Evolutionary conservation across 768 basidiomycete genomes (phyloP), one percentile per base, ranked within the genome.

Genomic region (Pisolithus microcarpus): DNA sequence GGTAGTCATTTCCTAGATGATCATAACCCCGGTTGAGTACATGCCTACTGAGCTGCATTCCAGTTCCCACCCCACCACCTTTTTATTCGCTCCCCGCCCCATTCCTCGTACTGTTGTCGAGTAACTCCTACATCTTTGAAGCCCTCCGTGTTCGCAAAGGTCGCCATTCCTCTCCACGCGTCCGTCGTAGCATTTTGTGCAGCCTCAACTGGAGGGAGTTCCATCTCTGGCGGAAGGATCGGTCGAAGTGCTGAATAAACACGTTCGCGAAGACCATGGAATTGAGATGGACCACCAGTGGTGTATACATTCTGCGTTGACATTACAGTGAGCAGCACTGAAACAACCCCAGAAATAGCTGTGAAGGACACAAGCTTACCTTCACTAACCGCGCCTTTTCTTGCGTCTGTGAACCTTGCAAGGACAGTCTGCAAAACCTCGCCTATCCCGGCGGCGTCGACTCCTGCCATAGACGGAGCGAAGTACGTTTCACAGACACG

Each of bases 21-120:
- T 24, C 5, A 24, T 24, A 24, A 24, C 5, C 2, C 23, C 23
- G n/a, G n/a, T 24, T 24, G 23, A 3, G 23, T n/a, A 24, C 23
- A 11, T 13, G 31, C 9, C 43, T 54, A 66, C 46, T 52, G 46
- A 1, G 54, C 21, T 0, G 48, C 58, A 61, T 89, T 88, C 84
- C 85, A 89, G 63, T 98, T 97, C 7, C 93, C 85, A 64, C 91
- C 91, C 80, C 86, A 90, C 87, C 96, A n/a, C n/a, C n/a, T n/a
- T n/a, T n/a, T n/a, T n/a, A n/a, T n/a, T n/a, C n/a, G n/a, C n/a
- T n/a, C n/a, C 2, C 81, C 82, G 0, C 96, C 95, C 69, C 82
- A 79, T 65, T 99, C 96, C 7, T 91, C 82, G 57, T 97, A 99
- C 64, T 97, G 90, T 5, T 77, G 81, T 58, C 73, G 76, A 15